These are phyloP conservation scores for Akanthomyces lecanii DNA, from an alignment of 2,329 filamentous ascomycete species.

Conservation along the genomic window DNA sequence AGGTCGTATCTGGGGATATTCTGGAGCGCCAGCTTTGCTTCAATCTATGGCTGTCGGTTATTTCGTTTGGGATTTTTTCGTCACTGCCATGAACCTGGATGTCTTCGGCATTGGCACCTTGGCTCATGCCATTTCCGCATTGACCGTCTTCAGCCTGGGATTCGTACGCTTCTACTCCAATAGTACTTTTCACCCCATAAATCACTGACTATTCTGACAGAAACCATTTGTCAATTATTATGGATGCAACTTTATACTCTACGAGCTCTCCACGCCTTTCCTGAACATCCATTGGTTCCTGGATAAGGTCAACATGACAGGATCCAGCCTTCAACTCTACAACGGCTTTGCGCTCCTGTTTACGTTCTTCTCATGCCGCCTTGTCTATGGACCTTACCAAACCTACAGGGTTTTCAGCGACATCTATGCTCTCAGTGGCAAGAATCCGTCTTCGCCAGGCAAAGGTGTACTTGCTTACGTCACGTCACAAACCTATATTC, in stretches of 20 bases:
- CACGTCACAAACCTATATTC: constrained; percentile 48
- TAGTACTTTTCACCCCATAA: constrained; percentile 17
- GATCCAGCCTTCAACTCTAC: constrained; percentile 67
- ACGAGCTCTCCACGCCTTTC: constrained; percentile 81
- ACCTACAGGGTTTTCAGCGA: constrained; percentile 67
- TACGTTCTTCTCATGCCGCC: constrained; percentile 72
- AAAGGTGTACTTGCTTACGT: constrained; percentile 41
- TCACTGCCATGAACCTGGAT: constrained; percentile 63
- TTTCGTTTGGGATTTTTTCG: constrained; percentile 76
- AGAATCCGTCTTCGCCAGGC: constrained; percentile 34
- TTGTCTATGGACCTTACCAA: constrained; percentile 73
- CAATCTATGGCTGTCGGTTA: constrained; percentile 76
- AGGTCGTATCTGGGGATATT: constrained; percentile 74
- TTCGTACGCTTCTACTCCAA: constrained; percentile 57
- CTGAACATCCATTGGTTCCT: constrained; percentile 91
- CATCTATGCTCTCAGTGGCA: constrained; percentile 50
- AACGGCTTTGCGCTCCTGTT: constrained; percentile 69
- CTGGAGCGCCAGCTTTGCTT: constrained; percentile 65
- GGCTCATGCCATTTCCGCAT: constrained; percentile 70
- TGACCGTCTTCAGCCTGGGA: constrained; percentile 71
- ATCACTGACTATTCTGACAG: constrained; percentile 38
- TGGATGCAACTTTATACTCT: constrained; percentile 74
- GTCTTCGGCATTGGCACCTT: constrained; percentile 75
- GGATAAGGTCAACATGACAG: constrained; percentile 79
- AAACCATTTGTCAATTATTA: constrained; percentile 83